A percentile compares a stretch with the other conserved stretches of the same genome.
These are phyloP conservation scores for Arctostaphylos glauca DNA, from an alignment of 148 eudicot genomes.

Conservation along the genomic window DNA sequence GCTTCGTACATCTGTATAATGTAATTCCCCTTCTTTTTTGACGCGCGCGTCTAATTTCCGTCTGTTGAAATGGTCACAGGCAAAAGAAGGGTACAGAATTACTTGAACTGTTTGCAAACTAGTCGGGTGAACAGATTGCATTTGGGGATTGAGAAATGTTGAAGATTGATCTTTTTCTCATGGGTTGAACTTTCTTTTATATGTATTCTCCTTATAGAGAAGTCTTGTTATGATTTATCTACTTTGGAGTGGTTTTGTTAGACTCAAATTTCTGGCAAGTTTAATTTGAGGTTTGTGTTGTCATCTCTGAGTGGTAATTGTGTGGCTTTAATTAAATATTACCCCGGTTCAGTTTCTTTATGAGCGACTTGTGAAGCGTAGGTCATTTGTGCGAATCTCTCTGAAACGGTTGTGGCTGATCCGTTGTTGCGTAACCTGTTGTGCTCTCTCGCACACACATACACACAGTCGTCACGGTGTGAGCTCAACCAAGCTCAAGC, in stretches of 20 bases:
- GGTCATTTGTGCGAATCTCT: too few species aligned
- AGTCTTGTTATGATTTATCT: background rate
- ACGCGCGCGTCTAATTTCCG: background rate
- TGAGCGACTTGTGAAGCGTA: too few species aligned
- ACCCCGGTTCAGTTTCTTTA: too few species aligned
- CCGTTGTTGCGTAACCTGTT: too few species aligned
- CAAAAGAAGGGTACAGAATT: background rate
- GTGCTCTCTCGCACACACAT: too few species aligned
- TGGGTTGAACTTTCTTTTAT: background rate
- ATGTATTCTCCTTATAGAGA: constrained; percentile 1
- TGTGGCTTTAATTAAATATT: too few species aligned
- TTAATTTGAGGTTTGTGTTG: background rate
- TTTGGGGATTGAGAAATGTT: constrained; percentile 8
- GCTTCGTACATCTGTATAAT: background rate
- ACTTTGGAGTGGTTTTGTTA: constrained; percentile 8
- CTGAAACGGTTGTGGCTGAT: too few species aligned
- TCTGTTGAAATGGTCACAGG: constrained; percentile 18
- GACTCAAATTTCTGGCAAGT: background rate
- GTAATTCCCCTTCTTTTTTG: constrained; percentile 3
- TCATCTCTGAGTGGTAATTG: too few species aligned
- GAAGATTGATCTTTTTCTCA: background rate
- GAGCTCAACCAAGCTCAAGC: too few species aligned
- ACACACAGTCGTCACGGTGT: too few species aligned
- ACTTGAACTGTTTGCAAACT: constrained; percentile 1
- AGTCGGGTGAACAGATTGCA: background rate